Evolutionary conservation across 768 basidiomycete species (phyloP).

Genomic region (Leucosporidium yakuticum): DNA sequence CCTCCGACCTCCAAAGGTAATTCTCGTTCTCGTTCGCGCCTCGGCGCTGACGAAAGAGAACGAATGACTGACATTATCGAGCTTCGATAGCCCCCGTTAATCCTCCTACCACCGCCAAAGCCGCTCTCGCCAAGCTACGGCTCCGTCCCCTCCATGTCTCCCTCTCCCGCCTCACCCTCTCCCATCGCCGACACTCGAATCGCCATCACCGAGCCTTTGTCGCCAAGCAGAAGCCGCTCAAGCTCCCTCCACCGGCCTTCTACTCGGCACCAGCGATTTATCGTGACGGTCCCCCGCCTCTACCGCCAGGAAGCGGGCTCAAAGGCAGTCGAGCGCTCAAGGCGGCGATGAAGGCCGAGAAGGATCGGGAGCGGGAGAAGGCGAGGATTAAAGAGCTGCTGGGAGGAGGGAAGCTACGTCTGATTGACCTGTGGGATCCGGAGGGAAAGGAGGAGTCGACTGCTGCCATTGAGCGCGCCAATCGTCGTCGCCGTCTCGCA

Average conservation of each 20-base stretch:
- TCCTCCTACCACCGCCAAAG: slow-evolving; percentile 29
- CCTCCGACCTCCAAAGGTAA: slow-evolving; percentile 21
- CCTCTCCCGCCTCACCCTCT: slow-evolving; percentile 6
- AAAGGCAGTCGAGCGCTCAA: slow-evolving; percentile 35
- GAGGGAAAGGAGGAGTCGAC: slow-evolving; percentile 13
- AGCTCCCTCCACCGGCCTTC: slow-evolving; percentile 7
- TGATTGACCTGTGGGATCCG: slow-evolving; percentile 25
- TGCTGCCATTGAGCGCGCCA: neutral
- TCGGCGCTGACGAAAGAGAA: neutral
- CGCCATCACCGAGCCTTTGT: slow-evolving; percentile 5
- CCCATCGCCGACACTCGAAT: slow-evolving; percentile 10
- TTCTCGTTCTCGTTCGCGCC: neutral
- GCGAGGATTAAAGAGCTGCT: slow-evolving; percentile 21
- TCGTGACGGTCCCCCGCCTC: slow-evolving; percentile 22
- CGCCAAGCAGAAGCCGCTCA: slow-evolving; percentile 18
- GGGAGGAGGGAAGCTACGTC: slow-evolving; percentile 1
- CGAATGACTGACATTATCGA: neutral
- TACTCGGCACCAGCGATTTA: slow-evolving; percentile 27
- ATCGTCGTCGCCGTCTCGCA: neutral
- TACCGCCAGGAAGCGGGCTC: slow-evolving; percentile 27
- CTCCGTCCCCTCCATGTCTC: slow-evolving; percentile 30
- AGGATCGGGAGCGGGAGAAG: slow-evolving; percentile 34
- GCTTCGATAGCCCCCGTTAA: slow-evolving; percentile 23
- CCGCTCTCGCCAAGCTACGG: slow-evolving; percentile 34
- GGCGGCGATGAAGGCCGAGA: slow-evolving; percentile 30